Percentiles rank a stretch among this genome's conserved stretches.
Conservation (phyloP, 148 eudicot species). For the Vaccinium macrocarpon region DNA sequence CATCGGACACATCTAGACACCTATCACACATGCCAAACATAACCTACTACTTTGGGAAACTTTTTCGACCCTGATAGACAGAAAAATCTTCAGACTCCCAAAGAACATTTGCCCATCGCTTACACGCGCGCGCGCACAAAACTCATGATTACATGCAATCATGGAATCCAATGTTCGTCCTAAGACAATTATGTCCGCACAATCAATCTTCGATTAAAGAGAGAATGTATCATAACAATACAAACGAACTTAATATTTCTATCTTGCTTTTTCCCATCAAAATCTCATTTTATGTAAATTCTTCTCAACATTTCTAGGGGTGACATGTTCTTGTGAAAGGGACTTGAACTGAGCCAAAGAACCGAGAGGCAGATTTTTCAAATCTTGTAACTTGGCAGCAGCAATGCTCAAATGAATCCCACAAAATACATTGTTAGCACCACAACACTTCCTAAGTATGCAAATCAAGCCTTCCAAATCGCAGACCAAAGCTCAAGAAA, state of each 20-base stretch:
- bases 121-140: neutral
- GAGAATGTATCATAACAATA: neutral
- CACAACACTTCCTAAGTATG: neutral
- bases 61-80: neutral
- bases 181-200: neutral
- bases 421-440: neutral
- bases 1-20: neutral
- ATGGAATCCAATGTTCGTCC: neutral
- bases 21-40: neutral
- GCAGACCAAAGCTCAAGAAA: neutral
- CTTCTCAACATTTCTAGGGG: neutral
- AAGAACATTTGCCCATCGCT: neutral
- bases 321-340: neutral
- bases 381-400: neutral
- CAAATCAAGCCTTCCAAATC: neutral
- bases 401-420: neutral
- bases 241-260: neutral
- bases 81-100: neutral
- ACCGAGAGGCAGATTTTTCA: neutral
- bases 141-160: neutral
- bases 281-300: no score
- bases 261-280: neutral
- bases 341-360: neutral
- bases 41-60: neutral
- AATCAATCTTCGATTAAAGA: neutral